Conservation (phyloP, 805 yeast genomes). For the Nakazawaea molendinolei region DNA sequence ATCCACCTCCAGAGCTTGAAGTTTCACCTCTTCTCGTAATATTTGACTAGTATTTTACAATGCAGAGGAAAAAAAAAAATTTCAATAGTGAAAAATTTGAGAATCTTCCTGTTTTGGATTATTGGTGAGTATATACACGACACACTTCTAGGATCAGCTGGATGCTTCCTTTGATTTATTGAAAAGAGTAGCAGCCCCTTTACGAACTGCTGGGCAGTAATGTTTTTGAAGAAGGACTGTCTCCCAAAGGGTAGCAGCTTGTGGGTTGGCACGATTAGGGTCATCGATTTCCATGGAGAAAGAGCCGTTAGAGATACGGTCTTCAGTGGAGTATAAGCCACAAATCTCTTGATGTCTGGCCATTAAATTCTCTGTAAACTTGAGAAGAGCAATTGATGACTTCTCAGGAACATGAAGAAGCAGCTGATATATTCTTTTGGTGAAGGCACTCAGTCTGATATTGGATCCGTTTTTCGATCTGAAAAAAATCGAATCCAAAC, state of each 20-base stretch:
- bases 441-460: constrained; percentile 69
- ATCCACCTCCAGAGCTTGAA: no score
- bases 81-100: no score
- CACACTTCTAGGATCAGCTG: no score
- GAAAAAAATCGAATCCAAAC: constrained; percentile 78
- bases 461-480: constrained; percentile 62
- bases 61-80: constrained; percentile 1
- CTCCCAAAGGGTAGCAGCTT: constrained; percentile 91
- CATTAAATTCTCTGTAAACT: constrained; percentile 70
- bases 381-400: constrained; percentile 69
- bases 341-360: constrained; percentile 65
- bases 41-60: background rate
- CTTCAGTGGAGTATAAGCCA: constrained; percentile 82
- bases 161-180: constrained; percentile 24
- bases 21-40: no score
- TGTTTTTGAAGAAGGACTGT: constrained; percentile 71
- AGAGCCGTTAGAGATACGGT: constrained; percentile 75
- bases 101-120: no score
- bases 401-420: constrained; percentile 81
- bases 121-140: no score
- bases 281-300: constrained; percentile 59
- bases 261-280: constrained; percentile 74
- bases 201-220: constrained; percentile 75
- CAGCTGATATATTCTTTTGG: constrained; percentile 68
- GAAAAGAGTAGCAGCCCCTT: constrained; percentile 45